These are phyloP conservation scores for Oxytropis ochrocephala DNA, from an alignment of 306 rosid genomes.

Conservation along the genomic window DNA sequence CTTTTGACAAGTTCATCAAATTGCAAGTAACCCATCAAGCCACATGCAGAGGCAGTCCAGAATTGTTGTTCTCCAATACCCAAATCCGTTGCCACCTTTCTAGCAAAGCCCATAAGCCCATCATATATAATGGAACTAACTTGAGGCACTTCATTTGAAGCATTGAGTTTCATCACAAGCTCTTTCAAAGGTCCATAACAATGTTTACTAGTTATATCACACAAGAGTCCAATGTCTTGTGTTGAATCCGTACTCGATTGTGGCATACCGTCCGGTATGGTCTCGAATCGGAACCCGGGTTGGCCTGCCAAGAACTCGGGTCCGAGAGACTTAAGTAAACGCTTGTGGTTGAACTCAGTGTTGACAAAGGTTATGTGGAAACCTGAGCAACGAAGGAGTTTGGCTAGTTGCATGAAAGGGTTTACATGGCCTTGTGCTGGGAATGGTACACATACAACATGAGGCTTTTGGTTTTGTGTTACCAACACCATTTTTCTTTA, in stretches of 20 bases:
- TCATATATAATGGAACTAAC: neutral
- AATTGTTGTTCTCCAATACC: neutral
- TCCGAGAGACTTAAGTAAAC: neutral
- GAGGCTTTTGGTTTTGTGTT: neutral
- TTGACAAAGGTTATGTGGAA: slow-evolving; percentile 17
- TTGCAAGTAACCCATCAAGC: slow-evolving; percentile 11
- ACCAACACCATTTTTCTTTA: neutral
- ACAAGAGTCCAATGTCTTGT: neutral
- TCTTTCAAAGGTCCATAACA: slow-evolving; percentile 5
- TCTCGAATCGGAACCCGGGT: neutral
- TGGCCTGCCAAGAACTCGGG: neutral
- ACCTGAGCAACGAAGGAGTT: neutral
- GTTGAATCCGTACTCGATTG: neutral
- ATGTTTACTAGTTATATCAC: neutral
- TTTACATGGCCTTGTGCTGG: slow-evolving; percentile 17
- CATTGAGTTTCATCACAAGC: neutral
- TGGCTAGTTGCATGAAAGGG: slow-evolving; percentile 12
- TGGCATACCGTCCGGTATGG: slow-evolving; percentile 13
- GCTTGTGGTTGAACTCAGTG: slow-evolving; percentile 1
- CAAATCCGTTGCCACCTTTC: neutral
- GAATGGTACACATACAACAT: slow-evolving; percentile 6
- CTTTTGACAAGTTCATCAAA: neutral
- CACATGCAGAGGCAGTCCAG: slow-evolving; percentile 24
- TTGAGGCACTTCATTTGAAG: neutral
- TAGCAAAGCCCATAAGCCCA: slow-evolving; percentile 17